Base-by-base conservation (phyloP, 257 asterid genomes). In the Nyctanthes arbortristis region DNA sequence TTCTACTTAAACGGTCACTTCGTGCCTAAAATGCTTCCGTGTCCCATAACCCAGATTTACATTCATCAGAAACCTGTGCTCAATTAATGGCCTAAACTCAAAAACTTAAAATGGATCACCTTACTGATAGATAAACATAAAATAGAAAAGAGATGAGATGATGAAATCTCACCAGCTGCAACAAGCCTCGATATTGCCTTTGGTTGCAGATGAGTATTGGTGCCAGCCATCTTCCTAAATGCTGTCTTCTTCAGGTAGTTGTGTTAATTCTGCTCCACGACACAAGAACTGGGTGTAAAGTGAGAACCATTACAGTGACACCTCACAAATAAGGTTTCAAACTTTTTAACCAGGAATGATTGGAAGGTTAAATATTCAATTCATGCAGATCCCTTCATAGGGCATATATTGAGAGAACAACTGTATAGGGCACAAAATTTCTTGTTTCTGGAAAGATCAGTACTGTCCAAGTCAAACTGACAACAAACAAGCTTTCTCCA, bases 151-250 rank as follows among this genome's bases (percentile, higher is more conserved):
- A 49, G 8, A 52, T n/a, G n/a, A 35, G 58, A 35, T 31, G 32
- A 65, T 31, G 9, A 65, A 24, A 37, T 65, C 67, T 60, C 32
- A 40, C n/a, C 9, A 4, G 16, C 33, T 43, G 58, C 60, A 59
- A 9, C 6, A 65, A 39, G 63, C 29, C 27, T 4, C 22, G n/a
- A 33, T 66, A 57, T 47, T 34, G 65, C 61, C 52, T 45, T 28
- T 62, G 16, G 24, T 58, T 32, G 39, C 61, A 58, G 40, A 39
- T 29, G 18, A 65, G 30, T 4, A 16, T 39, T n/a, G n/a, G 33
- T 20, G 60, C 25, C 66, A 34, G 31, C 62, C 66, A 65, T 43
- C 68, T 57, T 35, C 59, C 13, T 33, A 69, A 25, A 7, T 12
- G 52, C 5, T 57, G 27, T 39, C 22, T 34, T 30, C 57, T 34